Evolutionary conservation across 2,329 filamentous ascomycete genomes (phyloP).

Genomic region (Fulvia fulva): DNA sequence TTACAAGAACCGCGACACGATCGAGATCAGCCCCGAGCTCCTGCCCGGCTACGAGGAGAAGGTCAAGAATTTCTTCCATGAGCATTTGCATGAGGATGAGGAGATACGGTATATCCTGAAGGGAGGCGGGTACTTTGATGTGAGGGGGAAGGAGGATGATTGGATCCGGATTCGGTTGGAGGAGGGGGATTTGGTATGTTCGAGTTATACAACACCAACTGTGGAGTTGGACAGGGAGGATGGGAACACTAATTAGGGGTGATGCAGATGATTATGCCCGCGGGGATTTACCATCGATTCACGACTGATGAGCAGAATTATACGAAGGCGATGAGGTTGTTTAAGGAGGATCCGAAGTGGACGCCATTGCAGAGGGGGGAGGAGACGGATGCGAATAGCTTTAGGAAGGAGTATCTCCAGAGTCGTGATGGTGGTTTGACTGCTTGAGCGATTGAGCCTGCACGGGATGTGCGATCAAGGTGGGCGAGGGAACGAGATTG

Average conservation of each 20-base stretch:
- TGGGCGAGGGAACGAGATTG: too few species aligned
- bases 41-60: constrained; percentile 91
- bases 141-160: constrained; percentile 73
- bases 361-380: constrained; percentile 78
- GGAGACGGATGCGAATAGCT: constrained; percentile 74
- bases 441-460: too few species aligned
- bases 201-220: too few species aligned
- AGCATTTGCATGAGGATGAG: constrained; percentile 97
- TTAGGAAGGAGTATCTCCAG: constrained; percentile 71
- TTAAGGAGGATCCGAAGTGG: constrained; percentile 99
- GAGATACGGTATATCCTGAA: constrained; percentile 94
- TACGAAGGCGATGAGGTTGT: constrained; percentile 90
- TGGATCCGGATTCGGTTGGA: constrained; percentile 85
- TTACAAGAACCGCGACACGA: constrained; percentile 94
- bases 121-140: constrained; percentile 89
- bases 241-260: too few species aligned
- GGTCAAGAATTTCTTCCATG: constrained; percentile 87
- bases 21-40: constrained; percentile 77
- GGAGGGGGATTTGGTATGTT: constrained; percentile 66
- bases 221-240: too few species aligned
- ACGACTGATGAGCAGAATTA: constrained; percentile 91
- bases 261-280: constrained; percentile 70
- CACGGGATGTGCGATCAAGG: too few species aligned
- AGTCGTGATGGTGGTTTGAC: constrained; percentile 13
- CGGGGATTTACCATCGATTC: constrained; percentile 96